phyloP scores from a whole-genome alignment of 768 basidiomycete genomes.

The Leccinum fibrillosum region DNA sequence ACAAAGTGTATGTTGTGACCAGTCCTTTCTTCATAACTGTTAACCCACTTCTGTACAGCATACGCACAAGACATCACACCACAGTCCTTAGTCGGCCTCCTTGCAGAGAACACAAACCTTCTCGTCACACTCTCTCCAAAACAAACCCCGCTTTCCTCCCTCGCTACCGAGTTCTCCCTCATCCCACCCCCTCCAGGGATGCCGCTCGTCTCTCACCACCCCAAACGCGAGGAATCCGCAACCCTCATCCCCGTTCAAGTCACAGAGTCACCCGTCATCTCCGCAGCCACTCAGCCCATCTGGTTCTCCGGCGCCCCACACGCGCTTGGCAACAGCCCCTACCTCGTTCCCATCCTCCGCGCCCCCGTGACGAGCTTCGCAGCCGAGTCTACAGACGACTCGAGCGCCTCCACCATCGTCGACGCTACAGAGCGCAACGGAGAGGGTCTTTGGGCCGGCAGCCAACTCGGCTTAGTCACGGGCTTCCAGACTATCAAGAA shows the following conservation, averaged over 20 bases:
- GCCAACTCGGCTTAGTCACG: slow-evolving; percentile 70
- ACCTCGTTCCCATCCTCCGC: slow-evolving; percentile 76
- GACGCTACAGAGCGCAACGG: slow-evolving; percentile 74
- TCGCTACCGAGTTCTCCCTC: slow-evolving; percentile 90
- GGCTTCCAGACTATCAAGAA: slow-evolving; percentile 86
- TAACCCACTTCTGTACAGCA: slow-evolving; percentile 35
- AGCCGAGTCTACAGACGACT: slow-evolving; percentile 57
- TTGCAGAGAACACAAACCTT: slow-evolving; percentile 74
- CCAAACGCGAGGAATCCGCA: slow-evolving; percentile 60
- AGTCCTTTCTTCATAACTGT: no score
- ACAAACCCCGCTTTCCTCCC: slow-evolving; percentile 67
- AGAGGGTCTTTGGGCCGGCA: slow-evolving; percentile 82
- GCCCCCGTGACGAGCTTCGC: slow-evolving; percentile 78
- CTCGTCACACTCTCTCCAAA: slow-evolving; percentile 78
- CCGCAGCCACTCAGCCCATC: slow-evolving; percentile 50
- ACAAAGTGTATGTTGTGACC: slow-evolving; percentile 61
- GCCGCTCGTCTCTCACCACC: slow-evolving; percentile 84
- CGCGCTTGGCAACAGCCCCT: slow-evolving; percentile 67
- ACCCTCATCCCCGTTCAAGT: slow-evolving; percentile 65
- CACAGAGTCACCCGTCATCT: slow-evolving; percentile 43
- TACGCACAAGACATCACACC: slow-evolving; percentile 76
- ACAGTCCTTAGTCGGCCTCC: slow-evolving; percentile 70
- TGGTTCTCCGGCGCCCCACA: slow-evolving; percentile 77
- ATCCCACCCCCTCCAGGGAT: slow-evolving; percentile 83
- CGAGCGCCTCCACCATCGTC: slow-evolving; percentile 57